Evolutionary conservation across 1,284 basidiomycete species (phyloP).

Genomic region (Rhodotorula mucilaginosa): DNA sequence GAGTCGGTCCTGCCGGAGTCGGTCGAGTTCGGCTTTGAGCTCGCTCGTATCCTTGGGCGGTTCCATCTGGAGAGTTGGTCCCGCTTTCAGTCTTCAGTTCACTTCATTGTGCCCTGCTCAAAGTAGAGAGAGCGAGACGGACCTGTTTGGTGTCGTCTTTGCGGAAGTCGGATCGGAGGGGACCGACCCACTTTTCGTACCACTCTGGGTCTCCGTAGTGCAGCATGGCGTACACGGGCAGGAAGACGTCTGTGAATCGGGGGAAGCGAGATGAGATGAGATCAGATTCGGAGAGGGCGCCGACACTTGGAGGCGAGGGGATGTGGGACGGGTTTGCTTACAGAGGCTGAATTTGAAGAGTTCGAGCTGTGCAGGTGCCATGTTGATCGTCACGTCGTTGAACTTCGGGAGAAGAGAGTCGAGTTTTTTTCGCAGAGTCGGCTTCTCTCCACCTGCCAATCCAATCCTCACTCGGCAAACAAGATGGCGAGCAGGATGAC

Average conservation of each 20-base stretch:
- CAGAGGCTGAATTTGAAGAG: conserved; percentile 41
- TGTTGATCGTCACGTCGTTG: not conserved
- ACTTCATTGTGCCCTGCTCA: not conserved
- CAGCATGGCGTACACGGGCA: conserved; percentile 49
- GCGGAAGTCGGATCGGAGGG: conserved; percentile 30
- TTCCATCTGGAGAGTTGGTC: conserved; percentile 1
- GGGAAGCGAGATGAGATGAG: not conserved
- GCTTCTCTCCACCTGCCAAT: no score
- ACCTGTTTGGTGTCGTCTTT: conserved; percentile 34
- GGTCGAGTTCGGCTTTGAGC: conserved; percentile 28
- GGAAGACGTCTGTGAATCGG: conserved; percentile 46
- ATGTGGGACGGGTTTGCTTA: conserved; percentile 3
- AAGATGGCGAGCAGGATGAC: not conserved
- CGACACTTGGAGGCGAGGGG: no score
- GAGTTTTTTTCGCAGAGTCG: no score
- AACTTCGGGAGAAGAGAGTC: no score
- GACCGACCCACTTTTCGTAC: conserved; percentile 48
- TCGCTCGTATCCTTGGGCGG: conserved; percentile 26
- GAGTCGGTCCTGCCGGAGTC: conserved; percentile 24
- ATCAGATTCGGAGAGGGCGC: not conserved
- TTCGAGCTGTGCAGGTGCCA: conserved; percentile 39
- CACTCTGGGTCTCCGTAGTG: conserved; percentile 49
- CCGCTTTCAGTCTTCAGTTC: not conserved
- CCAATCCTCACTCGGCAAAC: no score
- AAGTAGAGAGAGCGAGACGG: not conserved